Conservation (phyloP, 1,139 yeast genomes). For the Kodamaea ohmeri region DNA sequence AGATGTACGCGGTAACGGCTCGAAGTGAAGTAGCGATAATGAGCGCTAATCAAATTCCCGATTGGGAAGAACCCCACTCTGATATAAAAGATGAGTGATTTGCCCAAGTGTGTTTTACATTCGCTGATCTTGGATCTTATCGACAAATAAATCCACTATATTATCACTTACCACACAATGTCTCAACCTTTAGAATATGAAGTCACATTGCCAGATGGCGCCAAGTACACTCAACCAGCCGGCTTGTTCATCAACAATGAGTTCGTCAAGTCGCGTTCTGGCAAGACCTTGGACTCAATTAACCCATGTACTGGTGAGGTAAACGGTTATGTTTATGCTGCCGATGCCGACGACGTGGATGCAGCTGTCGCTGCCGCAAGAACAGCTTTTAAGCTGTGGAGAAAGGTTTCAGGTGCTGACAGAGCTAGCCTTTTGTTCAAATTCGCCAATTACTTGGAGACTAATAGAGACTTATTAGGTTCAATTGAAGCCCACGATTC, state of each 20-base stretch:
- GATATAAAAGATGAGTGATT: too few relatives aligned
- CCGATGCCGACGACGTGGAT: constrained; percentile 68
- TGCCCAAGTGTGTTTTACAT: too few relatives aligned
- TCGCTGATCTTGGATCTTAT: too few relatives aligned
- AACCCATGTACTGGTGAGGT: constrained; percentile 68
- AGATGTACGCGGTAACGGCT: not conserved
- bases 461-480: constrained; percentile 55
- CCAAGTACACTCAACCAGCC: constrained; percentile 58
- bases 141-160: too few relatives aligned
- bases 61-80: not conserved
- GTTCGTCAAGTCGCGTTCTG: constrained; percentile 60
- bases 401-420: constrained; percentile 43
- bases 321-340: constrained; percentile 66
- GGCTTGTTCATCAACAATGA: constrained; percentile 84
- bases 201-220: constrained; percentile 56
- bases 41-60: not conserved
- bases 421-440: constrained; percentile 56
- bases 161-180: too few relatives aligned
- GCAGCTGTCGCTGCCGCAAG: constrained; percentile 73
- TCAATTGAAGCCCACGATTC: constrained; percentile 78
- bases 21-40: not conserved
- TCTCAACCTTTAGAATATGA: constrained; percentile 40
- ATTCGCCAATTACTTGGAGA: constrained; percentile 59
- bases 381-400: constrained; percentile 62
- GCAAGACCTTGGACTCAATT: constrained; percentile 60